These are phyloP conservation scores for Solanum hybrid DNA, from an alignment of 305 asterid species.

Conservation along the genomic window DNA sequence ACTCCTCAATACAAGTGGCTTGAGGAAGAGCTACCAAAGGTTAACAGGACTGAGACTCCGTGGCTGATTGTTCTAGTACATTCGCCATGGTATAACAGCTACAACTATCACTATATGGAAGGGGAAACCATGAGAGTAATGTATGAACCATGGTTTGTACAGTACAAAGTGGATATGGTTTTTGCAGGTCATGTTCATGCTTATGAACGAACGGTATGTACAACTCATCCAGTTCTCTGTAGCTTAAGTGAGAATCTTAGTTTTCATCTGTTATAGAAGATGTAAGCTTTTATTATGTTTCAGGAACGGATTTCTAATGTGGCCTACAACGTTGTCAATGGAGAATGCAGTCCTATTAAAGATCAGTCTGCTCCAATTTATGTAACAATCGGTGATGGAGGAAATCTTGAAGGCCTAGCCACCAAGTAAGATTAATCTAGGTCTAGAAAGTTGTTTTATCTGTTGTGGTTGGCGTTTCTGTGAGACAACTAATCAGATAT, in stretches of 20 bases:
- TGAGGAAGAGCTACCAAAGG: slow-evolving; percentile 56
- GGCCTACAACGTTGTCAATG: slow-evolving; percentile 51
- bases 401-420: slow-evolving; percentile 65
- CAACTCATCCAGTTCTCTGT: neutral
- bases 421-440: slow-evolving; percentile 26
- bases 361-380: slow-evolving; percentile 67
- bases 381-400: slow-evolving; percentile 73
- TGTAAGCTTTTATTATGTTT: neutral
- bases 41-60: slow-evolving; percentile 71
- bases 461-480: neutral
- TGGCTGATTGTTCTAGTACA: slow-evolving; percentile 84
- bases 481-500: neutral
- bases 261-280: neutral
- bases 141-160: slow-evolving; percentile 64
- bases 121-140: slow-evolving; percentile 91
- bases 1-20: slow-evolving; percentile 84
- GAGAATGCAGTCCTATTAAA: slow-evolving; percentile 39
- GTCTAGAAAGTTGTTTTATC: neutral
- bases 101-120: slow-evolving; percentile 73
- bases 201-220: slow-evolving; percentile 67
- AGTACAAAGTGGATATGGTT: slow-evolving; percentile 73
- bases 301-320: slow-evolving; percentile 67
- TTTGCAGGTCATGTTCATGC: slow-evolving; percentile 96
- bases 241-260: neutral
- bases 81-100: slow-evolving; percentile 90